Evolutionary conservation across 1,284 basidiomycete species (phyloP), one percentile per base, ranked within the genome.

Genomic region (Ustilago sp.): DNA sequence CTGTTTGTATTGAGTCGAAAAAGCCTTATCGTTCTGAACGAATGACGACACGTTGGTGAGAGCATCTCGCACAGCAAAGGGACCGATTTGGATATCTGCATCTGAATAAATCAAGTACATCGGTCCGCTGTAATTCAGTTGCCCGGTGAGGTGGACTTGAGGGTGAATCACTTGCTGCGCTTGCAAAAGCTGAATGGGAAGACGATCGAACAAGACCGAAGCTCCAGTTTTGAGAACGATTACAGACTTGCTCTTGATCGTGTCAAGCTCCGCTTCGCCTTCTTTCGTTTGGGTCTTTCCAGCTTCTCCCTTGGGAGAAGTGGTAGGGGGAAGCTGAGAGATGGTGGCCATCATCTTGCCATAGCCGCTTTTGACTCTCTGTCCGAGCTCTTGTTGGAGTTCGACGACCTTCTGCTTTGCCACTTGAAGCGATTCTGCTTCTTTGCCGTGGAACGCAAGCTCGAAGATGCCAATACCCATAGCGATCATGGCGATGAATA

Each of bases 151-250:
- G 8, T 68, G 41, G 35, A 65, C 35, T 1, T 47, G 12, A 0
- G 64, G 61, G 17, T 58, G 36, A 7, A 73, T 23, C 0, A 50
- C 2, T 5, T 5, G 13, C 43, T 68, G 70, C 0, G 70, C 70
- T 2, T 58, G 70, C 1, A 74, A 28, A 5, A 74, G 68, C 45
- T 74, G 72, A 3, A 67, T 32, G 1, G 74, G 74, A 3, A 76
- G 53, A 4, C 74, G 68, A 8, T 76, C 74, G 51, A 68, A 68
- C 0, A 68, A 36, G 1, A 76, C 74, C 11, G 64, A 67, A 0
- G 68, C 50, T 2, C 74, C 74, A 1, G 74, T 71, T 39, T 76
- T 76, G 38, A 76, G 61, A 3, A 71, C 58, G 17, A 76, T 62
- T 1, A 76, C 68, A 4, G 65, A 57, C 1, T 45, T 61, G n/a